Percentiles rank a stretch among this genome's conserved stretches.
Evolutionary conservation across 1,284 basidiomycete species (phyloP).

Genomic region (Cryptococcus deneoformans): DNA sequence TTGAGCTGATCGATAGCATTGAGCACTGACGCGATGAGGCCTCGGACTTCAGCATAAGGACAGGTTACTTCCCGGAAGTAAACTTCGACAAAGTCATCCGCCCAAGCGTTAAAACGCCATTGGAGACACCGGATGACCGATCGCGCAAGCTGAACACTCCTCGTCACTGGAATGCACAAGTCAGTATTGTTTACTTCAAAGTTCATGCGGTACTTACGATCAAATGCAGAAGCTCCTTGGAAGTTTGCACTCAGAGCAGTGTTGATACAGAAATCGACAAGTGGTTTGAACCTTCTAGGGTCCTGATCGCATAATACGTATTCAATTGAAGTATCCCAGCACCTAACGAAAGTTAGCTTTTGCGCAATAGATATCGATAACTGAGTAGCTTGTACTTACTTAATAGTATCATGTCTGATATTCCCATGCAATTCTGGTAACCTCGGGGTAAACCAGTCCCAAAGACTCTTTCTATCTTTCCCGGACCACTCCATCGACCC

Average conservation of each 20-base stretch:
- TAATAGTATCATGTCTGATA: conserved; percentile 78
- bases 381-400: conserved; percentile 45
- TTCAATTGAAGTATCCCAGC: conserved; percentile 53
- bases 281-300: conserved; percentile 72
- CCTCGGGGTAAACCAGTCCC: conserved; percentile 75
- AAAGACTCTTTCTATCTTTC: conserved; percentile 60
- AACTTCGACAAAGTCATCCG: conserved; percentile 65
- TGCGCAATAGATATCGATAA: not conserved
- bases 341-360: conserved; percentile 21
- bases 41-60: conserved; percentile 77
- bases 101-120: conserved; percentile 70
- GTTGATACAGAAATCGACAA: conserved; percentile 73
- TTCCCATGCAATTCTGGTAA: conserved; percentile 70
- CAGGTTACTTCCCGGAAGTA: conserved; percentile 75
- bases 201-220: conserved; percentile 58
- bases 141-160: conserved; percentile 36
- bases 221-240: conserved; percentile 70
- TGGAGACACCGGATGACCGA: conserved; percentile 66
- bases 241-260: conserved; percentile 71
- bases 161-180: not conserved
- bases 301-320: conserved; percentile 71
- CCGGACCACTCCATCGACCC: conserved; percentile 90
- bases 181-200: too few relatives aligned
- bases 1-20: conserved; percentile 67
- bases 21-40: conserved; percentile 66